A percentile compares a stretch with the other conserved stretches of the same genome.
phyloP scores from a whole-genome alignment of 768 basidiomycete genomes.

The Boletus tomentosulus region DNA sequence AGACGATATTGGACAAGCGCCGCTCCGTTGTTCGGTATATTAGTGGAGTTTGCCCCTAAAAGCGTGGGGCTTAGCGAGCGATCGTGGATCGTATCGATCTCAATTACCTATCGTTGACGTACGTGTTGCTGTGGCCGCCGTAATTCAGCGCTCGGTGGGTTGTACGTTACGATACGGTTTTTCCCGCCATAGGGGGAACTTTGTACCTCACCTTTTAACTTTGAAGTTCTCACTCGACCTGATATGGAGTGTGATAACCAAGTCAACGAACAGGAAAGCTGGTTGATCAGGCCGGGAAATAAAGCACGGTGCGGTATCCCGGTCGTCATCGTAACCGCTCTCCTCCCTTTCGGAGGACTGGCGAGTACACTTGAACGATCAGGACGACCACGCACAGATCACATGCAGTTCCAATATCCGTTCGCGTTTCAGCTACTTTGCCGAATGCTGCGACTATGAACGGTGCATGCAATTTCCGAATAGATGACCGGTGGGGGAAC shows the following conservation, averaged over 20 bases:
- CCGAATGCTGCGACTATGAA: too few species aligned
- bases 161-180: conserved; percentile 4
- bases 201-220: conserved; percentile 17
- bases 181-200: conserved; percentile 8
- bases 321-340: conserved; percentile 29
- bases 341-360: background rate
- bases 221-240: conserved; percentile 1
- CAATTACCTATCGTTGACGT: conserved; percentile 3
- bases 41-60: conserved; percentile 8
- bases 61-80: background rate
- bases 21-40: background rate
- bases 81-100: conserved; percentile 18
- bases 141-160: conserved; percentile 5
- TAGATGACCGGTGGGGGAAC: too few species aligned
- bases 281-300: conserved; percentile 27
- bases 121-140: background rate
- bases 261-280: conserved; percentile 12
- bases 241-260: background rate
- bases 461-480: too few species aligned
- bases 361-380: too few species aligned
- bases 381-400: background rate
- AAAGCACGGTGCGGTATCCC: conserved; percentile 26
- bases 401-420: too few species aligned
- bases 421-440: too few species aligned
- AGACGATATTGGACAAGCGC: background rate